Base-by-base conservation (phyloP, 2,329 filamentous ascomycete genomes). In the Acrocalymma vagum region DNA sequence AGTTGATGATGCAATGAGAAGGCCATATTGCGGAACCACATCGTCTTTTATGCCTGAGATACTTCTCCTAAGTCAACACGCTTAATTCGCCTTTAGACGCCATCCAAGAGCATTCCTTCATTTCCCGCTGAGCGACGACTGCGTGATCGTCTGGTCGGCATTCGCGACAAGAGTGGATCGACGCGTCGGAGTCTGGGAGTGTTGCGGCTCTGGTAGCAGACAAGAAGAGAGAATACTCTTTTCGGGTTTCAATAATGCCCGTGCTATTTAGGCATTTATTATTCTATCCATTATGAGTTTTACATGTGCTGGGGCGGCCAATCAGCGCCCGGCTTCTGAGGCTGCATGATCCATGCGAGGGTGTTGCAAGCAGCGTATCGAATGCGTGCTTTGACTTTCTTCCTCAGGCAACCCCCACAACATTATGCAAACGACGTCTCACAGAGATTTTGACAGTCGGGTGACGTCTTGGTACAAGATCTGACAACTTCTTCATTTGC, bases 131-230 rank as follows among this genome's bases (percentile, higher is more conserved):
- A 47, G 34, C 41, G 29, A 13, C n/a, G 8, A 24, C 21, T 37
- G 46, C 43, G 24, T 54, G 51, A 55, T 58, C 54, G 43, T 13
- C 52, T 40, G 14, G 29, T 28, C 26, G 26, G 20, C 21, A 16
- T 10, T 14, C 26, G n/a, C n/a, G n/a, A 23, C 26, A 15, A 20
- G 6, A 28, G 24, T 20, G 30, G 18, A 29, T 35, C 21, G 26
- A 30, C 31, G 6, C 13, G 26, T 17, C 31, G 15, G n/a, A 14
- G 28, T 33, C n/a, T n/a, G n/a, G n/a, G n/a, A n/a, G n/a, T n/a
- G n/a, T n/a, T n/a, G n/a, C n/a, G n/a, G n/a, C n/a, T n/a, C n/a
- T n/a, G n/a, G n/a, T n/a, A n/a, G n/a, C n/a, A n/a, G n/a, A n/a
- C n/a, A n/a, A n/a, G n/a, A n/a, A n/a, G n/a, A n/a, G n/a, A n/a